Base-by-base conservation (phyloP, 1,284 basidiomycete genomes). In the Athelia psychrophila region DNA sequence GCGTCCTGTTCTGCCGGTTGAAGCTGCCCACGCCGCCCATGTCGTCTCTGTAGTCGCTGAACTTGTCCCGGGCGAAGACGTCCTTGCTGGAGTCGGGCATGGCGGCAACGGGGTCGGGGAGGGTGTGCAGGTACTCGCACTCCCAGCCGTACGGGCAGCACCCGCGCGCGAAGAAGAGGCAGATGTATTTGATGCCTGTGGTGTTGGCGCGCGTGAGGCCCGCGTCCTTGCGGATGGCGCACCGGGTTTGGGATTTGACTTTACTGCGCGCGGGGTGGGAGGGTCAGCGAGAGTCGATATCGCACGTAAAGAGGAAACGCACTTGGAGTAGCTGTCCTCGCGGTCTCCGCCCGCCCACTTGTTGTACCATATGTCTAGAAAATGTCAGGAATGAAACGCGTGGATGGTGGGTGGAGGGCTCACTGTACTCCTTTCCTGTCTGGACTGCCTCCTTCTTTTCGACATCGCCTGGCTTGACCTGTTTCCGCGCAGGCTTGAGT, bases 21-120 rank as follows among this genome's bases (percentile, higher is more conserved):
- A 99, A 98, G 51, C 91, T 93, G 19, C 96, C 96, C 22, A 98
- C 96, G 68, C 96, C 96, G 60, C 96, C 97, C 96, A 99, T 99
- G 71, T 99, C 97, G 68, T 99, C 96, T 58, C 96, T 79, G 73
- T 98, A 99, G 68, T 95, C 94, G 1, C 95, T 79, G 69, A 98
- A 97, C 74, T 98, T 98, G 75, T 98, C 95, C 51, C 96, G 80
- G 0, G 94, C 95, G 66, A 99, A 99, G 67, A 94, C 95, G 69
- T 99, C 96, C 65, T 95, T 91, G 3, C 94, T 94, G 46, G 89
- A 88, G 69, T 98, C 95, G 0, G 93, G 91, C 6, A 95, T 75
- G 22, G 83, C 77, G 52, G 77, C 74, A 49, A 75, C 65, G 0
- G 86, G 81, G 52, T 92, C 83, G 0, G 94, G 95, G 22, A 98